These are phyloP conservation scores for Carex littledalei DNA, from an alignment of 176 grass and related monocot genomes.

Conservation along the genomic window DNA sequence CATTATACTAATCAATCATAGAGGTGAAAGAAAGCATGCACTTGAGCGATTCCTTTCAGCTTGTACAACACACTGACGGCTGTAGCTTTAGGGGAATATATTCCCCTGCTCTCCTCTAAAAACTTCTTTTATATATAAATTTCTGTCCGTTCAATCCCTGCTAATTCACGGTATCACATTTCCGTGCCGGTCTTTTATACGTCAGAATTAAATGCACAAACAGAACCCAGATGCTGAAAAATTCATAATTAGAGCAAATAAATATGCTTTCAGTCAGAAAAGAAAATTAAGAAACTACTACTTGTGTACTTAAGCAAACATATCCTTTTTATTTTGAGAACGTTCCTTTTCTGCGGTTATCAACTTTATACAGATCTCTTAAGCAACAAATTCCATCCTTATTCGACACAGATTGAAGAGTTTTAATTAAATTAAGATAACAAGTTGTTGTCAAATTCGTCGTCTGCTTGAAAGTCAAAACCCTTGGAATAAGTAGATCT, in stretches of 20 bases:
- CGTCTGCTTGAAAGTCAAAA: background rate
- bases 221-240: background rate
- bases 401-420: background rate
- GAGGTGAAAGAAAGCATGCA: conserved; percentile 22
- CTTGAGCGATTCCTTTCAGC: conserved; percentile 19
- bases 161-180: conserved; percentile 21
- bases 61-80: conserved; percentile 23
- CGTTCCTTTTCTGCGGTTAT: background rate
- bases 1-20: conserved; percentile 15
- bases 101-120: background rate
- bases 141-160: conserved; percentile 15
- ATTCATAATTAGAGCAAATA: background rate
- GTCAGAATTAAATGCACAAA: background rate
- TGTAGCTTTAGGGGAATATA: conserved; percentile 22
- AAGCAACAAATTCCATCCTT: background rate
- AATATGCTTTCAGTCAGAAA: background rate
- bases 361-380: background rate
- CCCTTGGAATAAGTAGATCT: background rate
- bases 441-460: background rate
- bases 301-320: background rate
- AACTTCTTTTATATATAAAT: background rate
- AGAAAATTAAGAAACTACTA: background rate
- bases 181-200: conserved; percentile 11
- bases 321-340: conserved; percentile 7
- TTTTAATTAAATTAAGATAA: background rate